Base-by-base conservation (phyloP, 768 basidiomycete genomes). In the Boletales sp. region DNA sequence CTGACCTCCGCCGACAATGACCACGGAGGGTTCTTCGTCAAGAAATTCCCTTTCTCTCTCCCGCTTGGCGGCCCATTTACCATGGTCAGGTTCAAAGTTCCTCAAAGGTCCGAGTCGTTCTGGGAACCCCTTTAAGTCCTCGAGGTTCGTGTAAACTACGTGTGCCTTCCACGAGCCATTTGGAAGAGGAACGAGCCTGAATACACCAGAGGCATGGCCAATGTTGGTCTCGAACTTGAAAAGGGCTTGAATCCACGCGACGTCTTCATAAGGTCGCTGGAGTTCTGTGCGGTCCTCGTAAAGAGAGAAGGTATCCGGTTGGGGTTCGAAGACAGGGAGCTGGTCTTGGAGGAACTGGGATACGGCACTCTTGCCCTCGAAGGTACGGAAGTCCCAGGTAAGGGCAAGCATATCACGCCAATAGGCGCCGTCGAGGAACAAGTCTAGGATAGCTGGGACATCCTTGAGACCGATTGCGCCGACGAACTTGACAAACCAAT, bases 331-430 rank as follows among this genome's bases (percentile, higher is more conserved):
- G 9, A 49, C 19, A 1, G 40, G 17, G 6, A 84, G 69, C 25
- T 80, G 74, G 42, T 77, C 77, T 6, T 53, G n/a, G 34, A 82
- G 73, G 60, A 83, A 76, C 21, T 61, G 58, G 4, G 49, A 59
- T 36, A 85, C 76, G 8, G 64, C 60, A 2, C 58, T 18, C 34
- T 56, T 64, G 12, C 78, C 73, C 54, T 76, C 71, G 57, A 85
- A 78, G 8, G 81, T 79, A 35, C 82, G 77, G 42, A 83, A 77
- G 50, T 81, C 74, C 81, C 81, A 84, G 15, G 83, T 84, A 47
- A 85, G 70, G 0, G 79, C 73, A n/a, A 83, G 73, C 45, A 78
- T 69, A 54, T 85, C 83, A 12, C 82, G 68, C 84, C 83, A 85
- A 50, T 76, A 77, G 5, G 70, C 71, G 40, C 60, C 63, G 18